Percentiles rank a stretch among this genome's conserved stretches.
phyloP scores from a whole-genome alignment of 257 asterid species.

The Gardenia jasminoides region DNA sequence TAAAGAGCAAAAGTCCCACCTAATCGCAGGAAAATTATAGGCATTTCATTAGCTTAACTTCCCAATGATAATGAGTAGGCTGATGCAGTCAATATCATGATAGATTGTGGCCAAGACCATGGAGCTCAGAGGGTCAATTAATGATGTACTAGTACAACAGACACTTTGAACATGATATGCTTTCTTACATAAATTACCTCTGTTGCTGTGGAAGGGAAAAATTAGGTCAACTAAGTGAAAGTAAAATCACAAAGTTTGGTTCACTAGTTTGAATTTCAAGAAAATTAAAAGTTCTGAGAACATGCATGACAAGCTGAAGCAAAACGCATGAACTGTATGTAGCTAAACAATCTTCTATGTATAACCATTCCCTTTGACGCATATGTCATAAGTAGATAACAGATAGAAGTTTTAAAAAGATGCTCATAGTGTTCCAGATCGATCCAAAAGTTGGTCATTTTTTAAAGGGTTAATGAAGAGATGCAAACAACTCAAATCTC shows the following conservation, averaged over 20 bases:
- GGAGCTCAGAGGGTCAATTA: neutral
- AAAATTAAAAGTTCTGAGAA: neutral
- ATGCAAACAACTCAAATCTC: neutral
- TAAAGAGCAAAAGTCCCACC: slow-evolving; percentile 98
- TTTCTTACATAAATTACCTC: neutral
- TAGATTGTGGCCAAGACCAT: neutral
- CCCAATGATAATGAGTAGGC: neutral
- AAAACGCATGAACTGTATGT: neutral
- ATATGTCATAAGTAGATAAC: neutral
- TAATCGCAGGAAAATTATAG: slow-evolving; percentile 8
- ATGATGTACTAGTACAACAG: neutral
- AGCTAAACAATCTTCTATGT: neutral
- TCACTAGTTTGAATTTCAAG: neutral
- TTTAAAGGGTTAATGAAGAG: neutral
- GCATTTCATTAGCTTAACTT: neutral
- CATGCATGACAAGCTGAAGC: neutral
- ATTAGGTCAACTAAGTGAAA: neutral
- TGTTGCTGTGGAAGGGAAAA: neutral
- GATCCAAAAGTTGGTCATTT: neutral
- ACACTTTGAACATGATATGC: neutral
- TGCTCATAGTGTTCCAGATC: neutral
- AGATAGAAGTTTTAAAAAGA: neutral
- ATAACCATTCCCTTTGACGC: neutral
- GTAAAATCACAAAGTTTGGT: neutral
- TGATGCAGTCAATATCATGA: neutral